Conservation (phyloP, 176 grass and related monocot genomes). For the Carex littledalei region DNA sequence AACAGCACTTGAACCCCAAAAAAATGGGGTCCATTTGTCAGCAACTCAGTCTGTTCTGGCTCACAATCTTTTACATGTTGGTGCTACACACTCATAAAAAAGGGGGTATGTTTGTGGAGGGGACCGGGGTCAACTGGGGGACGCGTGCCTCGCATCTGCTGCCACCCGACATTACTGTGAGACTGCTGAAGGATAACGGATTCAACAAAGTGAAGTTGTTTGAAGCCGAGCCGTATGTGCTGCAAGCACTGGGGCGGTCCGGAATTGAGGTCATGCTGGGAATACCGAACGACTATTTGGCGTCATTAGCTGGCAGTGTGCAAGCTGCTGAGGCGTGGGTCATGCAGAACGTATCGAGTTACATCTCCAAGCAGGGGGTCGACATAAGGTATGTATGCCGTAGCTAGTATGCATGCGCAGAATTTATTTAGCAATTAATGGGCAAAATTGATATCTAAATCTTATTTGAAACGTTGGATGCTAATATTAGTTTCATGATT, state of each 20-base stretch:
- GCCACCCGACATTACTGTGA: constrained; percentile 55
- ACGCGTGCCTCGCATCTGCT: constrained; percentile 44
- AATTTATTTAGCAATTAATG: background rate
- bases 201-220: constrained; percentile 81
- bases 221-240: constrained; percentile 51
- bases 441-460: background rate
- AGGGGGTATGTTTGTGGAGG: constrained; percentile 25
- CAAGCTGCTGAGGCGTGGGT: constrained; percentile 82
- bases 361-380: constrained; percentile 64
- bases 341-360: constrained; percentile 59
- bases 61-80: constrained; percentile 36
- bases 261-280: constrained; percentile 95
- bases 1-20: background rate
- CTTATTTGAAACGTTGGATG: background rate
- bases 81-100: constrained; percentile 26
- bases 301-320: constrained; percentile 36
- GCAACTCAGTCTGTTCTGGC: constrained; percentile 27
- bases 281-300: constrained; percentile 81
- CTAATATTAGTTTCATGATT: background rate
- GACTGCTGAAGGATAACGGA: constrained; percentile 66
- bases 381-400: constrained; percentile 48
- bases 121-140: constrained; percentile 78
- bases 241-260: constrained; percentile 59
- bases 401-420: background rate
- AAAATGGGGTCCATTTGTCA: constrained; percentile 39